Conservation (phyloP, 2,329 filamentous ascomycete genomes). For the Fonsecaea pugnacius region DNA sequence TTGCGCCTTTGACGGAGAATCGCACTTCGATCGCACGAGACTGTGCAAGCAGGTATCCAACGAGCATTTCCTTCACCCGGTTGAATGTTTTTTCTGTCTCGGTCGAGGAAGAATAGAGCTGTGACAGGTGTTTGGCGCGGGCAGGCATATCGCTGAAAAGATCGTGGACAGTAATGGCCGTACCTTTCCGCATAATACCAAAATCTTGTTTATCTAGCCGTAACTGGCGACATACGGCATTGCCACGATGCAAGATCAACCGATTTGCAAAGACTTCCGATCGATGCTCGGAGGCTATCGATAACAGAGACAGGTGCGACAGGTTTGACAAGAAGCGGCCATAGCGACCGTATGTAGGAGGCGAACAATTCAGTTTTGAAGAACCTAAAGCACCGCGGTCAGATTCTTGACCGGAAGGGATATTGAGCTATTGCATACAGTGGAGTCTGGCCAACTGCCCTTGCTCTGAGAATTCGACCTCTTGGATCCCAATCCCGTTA, state of each 20-base stretch:
- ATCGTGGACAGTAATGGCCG: slow-evolving; percentile 74
- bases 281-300: slow-evolving; percentile 71
- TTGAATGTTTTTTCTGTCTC: slow-evolving; percentile 69
- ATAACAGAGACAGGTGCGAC: slow-evolving; percentile 74
- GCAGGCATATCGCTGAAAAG: slow-evolving; percentile 92
- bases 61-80: slow-evolving; percentile 61
- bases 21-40: slow-evolving; percentile 40
- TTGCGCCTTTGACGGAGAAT: slow-evolving; percentile 12
- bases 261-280: slow-evolving; percentile 34
- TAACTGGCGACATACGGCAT: slow-evolving; percentile 67
- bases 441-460: slow-evolving; percentile 56
- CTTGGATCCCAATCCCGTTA: slow-evolving; percentile 76
- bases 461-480: slow-evolving; percentile 65
- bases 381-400: slow-evolving; percentile 63
- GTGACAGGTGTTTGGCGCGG: slow-evolving; percentile 76
- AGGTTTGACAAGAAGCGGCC: slow-evolving; percentile 80
- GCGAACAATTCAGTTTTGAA: slow-evolving; percentile 66
- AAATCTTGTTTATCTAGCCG: slow-evolving; percentile 58
- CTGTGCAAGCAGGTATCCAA: slow-evolving; percentile 74
- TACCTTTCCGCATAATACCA: slow-evolving; percentile 68
- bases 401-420: slow-evolving; percentile 22
- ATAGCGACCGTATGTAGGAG: slow-evolving; percentile 64
- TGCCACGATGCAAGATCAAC: slow-evolving; percentile 54
- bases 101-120: slow-evolving; percentile 56
- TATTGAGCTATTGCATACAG: slow-evolving; percentile 59